Percentiles rank a stretch among this genome's conserved stretches.
These are phyloP conservation scores for Yarrowia deformans DNA, from an alignment of 805 yeast genomes.

Conservation along the genomic window DNA sequence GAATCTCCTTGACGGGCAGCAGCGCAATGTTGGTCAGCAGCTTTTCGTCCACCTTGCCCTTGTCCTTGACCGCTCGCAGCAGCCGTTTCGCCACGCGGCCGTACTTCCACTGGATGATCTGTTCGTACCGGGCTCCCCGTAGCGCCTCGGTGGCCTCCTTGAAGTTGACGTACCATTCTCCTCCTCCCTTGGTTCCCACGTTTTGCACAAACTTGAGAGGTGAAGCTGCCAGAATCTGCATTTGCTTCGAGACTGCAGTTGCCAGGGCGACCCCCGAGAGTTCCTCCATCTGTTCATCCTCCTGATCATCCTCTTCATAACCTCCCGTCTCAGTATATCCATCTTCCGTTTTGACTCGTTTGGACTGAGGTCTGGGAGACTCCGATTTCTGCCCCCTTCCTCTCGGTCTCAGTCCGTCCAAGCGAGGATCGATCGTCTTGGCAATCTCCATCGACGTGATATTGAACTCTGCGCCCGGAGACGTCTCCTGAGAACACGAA, in stretches of 20 bases:
- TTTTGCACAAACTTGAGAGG: constrained; percentile 64
- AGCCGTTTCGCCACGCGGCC: constrained; percentile 70
- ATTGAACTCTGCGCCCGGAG: constrained; percentile 47
- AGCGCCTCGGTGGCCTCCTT: constrained; percentile 46
- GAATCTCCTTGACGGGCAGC: constrained; percentile 76
- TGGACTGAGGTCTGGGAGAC: constrained; percentile 8
- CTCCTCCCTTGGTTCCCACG: constrained; percentile 62
- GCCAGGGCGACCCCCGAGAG: constrained; percentile 45
- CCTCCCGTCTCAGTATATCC: constrained; percentile 41
- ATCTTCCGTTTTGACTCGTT: constrained; percentile 45
- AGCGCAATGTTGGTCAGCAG: constrained; percentile 75
- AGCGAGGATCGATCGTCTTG: constrained; percentile 15
- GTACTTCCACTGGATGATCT: constrained; percentile 48
- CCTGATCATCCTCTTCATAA: constrained; percentile 44
- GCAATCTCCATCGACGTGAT: constrained; percentile 52
- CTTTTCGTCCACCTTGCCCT: constrained; percentile 83
- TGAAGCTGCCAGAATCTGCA: constrained; percentile 67
- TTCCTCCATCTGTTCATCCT: constrained; percentile 47
- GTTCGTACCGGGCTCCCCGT: constrained; percentile 49
- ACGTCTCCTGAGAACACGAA: constrained; percentile 48
- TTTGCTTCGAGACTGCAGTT: constrained; percentile 63
- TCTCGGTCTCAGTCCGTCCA: constrained; percentile 28
- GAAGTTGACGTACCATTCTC: constrained; percentile 55
- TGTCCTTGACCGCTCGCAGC: constrained; percentile 74
- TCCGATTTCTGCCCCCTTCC: background rate